A percentile compares a stretch with the other conserved stretches of the same genome.
Conservation (phyloP, 768 basidiomycete genomes). For the Crucibulum laeve region DNA sequence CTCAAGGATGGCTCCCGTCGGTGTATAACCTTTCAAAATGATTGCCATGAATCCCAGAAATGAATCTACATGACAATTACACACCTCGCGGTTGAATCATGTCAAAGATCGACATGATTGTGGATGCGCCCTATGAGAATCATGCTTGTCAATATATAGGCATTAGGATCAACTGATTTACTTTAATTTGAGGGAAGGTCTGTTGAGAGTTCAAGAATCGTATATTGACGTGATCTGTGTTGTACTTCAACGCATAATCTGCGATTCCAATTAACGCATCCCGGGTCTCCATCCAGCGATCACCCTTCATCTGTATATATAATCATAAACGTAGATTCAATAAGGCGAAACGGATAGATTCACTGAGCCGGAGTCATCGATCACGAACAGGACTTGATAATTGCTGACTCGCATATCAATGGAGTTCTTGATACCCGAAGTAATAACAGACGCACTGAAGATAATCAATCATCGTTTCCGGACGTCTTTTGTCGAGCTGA, state of each 20-base stretch:
- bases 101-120: conserved; percentile 15
- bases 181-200: neutral
- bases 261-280: conserved; percentile 23
- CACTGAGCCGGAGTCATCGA: conserved; percentile 27
- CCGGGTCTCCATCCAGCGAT: conserved; percentile 19
- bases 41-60: no score
- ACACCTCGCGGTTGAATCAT: conserved; percentile 12
- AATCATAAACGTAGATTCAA: neutral
- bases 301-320: conserved; percentile 12
- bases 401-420: conserved; percentile 9
- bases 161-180: neutral
- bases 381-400: conserved; percentile 20
- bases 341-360: neutral
- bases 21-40: conserved; percentile 18
- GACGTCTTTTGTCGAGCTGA: conserved; percentile 19
- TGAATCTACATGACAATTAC: no score
- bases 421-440: neutral
- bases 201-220: conserved; percentile 20
- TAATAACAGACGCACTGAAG: conserved; percentile 12
- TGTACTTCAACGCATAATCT: conserved; percentile 19
- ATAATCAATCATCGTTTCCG: conserved; percentile 17
- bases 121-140: conserved; percentile 12
- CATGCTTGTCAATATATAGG: neutral
- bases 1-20: conserved; percentile 21
- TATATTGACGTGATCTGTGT: conserved; percentile 19